Base-by-base conservation (phyloP, 305 asterid genomes). In the Fraxinus sp. region DNA sequence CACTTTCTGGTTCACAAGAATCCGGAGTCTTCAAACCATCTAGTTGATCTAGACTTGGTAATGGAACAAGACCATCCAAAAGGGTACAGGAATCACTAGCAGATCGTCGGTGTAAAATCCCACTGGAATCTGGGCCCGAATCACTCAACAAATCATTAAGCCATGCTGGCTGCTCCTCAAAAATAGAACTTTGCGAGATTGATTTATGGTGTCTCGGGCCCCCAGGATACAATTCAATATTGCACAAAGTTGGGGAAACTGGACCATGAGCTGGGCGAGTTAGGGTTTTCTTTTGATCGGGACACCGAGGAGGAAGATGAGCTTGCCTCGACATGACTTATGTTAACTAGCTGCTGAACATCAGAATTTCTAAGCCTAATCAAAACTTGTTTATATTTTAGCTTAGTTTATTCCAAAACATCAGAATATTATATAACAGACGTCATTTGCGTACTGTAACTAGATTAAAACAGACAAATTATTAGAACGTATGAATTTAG, bases 251-350 rank as follows among this genome's bases (percentile, higher is more conserved):
- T 64, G 85, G 84, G 44, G 86, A 78, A 73, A 72, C 18, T 5
- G 82, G 83, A 32, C 77, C 83, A 73, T 79, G 66, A 80, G 84
- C 76, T 13, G 81, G 82, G 74, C 81, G 82, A 62, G 79, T 26
- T 32, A 86, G 41, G 2, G 82, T 44, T 89, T 90, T 94, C 91
- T 91, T 94, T 81, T 89, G 95, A 86, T 90, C 90, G 78, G 97
- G 98, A 85, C 95, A 93, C 7, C 98, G 97, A 76, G 98, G 98
- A 32, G 97, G 98, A 83, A 91, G 98, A 46, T 90, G 97, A 78
- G 94, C 88, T 84, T 91, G 96, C 85, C 90, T 88, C 57, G 97
- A 93, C 98, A 94, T 94, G 41, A 37, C 68, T 81, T 89, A 78
- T 77, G 84, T 83, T 76, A 72, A 83, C 84, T 81, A 85, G 84